Base-by-base conservation (phyloP, 305 asterid genomes). In the Coffea humblotiana region DNA sequence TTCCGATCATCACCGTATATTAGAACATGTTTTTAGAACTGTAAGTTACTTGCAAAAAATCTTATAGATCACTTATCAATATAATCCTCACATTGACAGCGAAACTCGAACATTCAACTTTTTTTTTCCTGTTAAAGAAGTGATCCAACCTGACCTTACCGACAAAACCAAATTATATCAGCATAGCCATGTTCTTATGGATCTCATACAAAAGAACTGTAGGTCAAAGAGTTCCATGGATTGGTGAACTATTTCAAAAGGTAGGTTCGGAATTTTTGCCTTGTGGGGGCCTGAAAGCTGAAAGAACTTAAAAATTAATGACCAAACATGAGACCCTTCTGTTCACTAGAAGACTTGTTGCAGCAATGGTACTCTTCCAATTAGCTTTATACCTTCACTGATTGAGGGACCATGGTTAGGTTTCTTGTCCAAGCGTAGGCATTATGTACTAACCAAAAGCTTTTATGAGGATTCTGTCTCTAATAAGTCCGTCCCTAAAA, bases 211-310 rank as follows among this genome's bases (percentile, higher is more conserved):
- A 52, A 60, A n/a, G 21, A 35, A 52, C 29, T 1, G n/a, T 35
- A 35, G 64, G 67, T 74, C 68, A 79, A 82, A 77, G 35, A 73
- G 54, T 79, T 79, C 60, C 56, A 52, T 65, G 72, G 74, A 77
- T 73, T 82, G 78, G 80, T 76, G 81, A 77, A 68, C 75, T 75
- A 77, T 79, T 29, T 84, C 81, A 79, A 84, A 84, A 71, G 76
- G 81, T 78, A 74, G 83, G 81, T 78, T 47, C 47, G 58, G 4
- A 35, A 72, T 71, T 70, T 61, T 52, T 48, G 68, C 45, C 23
- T 56, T n/a, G 61, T 63, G 81, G 51, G 84, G 73, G 71, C 48
- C 68, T 71, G 47, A 45, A 27, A 56, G 45, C 32, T 29, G 7
- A 25, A 7, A 29, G 60, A 29, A 29, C 32, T 29, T 29, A 29